Conservation (phyloP, 2,329 filamentous ascomycete genomes). For the Aspergillus glaucus region DNA sequence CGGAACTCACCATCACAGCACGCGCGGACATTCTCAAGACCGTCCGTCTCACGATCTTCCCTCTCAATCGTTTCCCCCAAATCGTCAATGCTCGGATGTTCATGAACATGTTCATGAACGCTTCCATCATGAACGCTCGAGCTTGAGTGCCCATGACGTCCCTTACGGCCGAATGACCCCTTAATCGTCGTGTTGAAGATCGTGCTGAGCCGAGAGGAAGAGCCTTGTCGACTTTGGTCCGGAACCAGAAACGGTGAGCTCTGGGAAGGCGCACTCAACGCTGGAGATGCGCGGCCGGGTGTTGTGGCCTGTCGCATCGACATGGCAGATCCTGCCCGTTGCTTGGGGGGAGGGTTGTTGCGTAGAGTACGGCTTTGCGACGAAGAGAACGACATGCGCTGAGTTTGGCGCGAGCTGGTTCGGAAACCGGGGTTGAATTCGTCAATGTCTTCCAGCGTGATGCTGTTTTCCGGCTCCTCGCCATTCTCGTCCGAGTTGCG, state of each 20-base stretch:
- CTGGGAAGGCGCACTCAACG: slow-evolving; percentile 27
- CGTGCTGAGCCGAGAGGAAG: slow-evolving; percentile 43
- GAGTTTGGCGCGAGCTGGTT: slow-evolving; percentile 50
- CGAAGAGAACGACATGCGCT: slow-evolving; percentile 63
- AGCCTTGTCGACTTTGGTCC: slow-evolving; percentile 34
- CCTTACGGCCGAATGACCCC: slow-evolving; percentile 45
- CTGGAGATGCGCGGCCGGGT: slow-evolving; percentile 30
- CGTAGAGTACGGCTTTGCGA: slow-evolving; percentile 69
- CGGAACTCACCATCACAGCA: slow-evolving; percentile 83
- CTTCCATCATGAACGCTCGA: slow-evolving; percentile 35
- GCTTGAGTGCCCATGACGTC: slow-evolving; percentile 31
- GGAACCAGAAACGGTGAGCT: slow-evolving; percentile 29
- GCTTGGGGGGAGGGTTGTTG: slow-evolving; percentile 53
- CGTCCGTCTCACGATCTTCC: slow-evolving; percentile 60
- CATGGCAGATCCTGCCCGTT: slow-evolving; percentile 32
- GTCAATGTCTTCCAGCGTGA: slow-evolving; percentile 56
- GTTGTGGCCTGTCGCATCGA: slow-evolving; percentile 33
- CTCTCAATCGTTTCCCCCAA: slow-evolving; percentile 69
- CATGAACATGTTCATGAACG: slow-evolving; percentile 19
- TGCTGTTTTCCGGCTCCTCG: slow-evolving; percentile 52
- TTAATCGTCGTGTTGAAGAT: slow-evolving; percentile 44
- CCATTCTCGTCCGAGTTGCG: slow-evolving; percentile 57
- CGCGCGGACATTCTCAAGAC: slow-evolving; percentile 88
- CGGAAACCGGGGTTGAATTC: slow-evolving; percentile 74
- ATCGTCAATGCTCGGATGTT: slow-evolving; percentile 55